Conservation (phyloP, 208 protist genomes). For the Leishmania aethiopica region DNA sequence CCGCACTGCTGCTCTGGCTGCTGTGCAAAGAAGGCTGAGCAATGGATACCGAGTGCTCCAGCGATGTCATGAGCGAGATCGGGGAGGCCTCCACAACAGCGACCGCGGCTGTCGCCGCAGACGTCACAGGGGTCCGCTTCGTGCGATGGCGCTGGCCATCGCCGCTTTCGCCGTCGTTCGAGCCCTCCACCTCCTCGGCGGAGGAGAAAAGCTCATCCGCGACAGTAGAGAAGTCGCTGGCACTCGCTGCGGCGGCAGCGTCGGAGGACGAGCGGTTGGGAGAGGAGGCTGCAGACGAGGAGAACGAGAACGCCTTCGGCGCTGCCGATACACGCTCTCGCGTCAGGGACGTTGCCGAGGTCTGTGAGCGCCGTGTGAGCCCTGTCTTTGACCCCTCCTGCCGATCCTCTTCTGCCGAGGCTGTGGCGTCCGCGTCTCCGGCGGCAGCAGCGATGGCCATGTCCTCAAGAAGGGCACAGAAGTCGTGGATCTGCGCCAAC, state of each 20-base stretch:
- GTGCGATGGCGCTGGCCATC: background rate
- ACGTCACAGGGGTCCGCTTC: background rate
- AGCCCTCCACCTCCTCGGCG: slow-evolving; percentile 21
- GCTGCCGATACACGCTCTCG: slow-evolving; percentile 12
- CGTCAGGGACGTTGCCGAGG: slow-evolving; percentile 15
- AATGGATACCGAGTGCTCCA: slow-evolving; percentile 8
- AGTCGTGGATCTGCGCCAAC: slow-evolving; percentile 22
- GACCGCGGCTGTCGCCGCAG: background rate
- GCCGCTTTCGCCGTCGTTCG: background rate
- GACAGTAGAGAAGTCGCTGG: slow-evolving; percentile 22
- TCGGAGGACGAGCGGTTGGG: slow-evolving; percentile 12
- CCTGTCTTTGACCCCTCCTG: background rate
- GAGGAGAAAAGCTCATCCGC: slow-evolving; percentile 26
- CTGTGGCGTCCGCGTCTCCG: slow-evolving; percentile 2
- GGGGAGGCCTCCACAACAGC: background rate
- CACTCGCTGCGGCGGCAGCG: slow-evolving; percentile 14
- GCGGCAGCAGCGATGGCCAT: background rate
- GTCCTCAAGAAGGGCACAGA: slow-evolving; percentile 25
- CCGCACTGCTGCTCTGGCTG: slow-evolving; percentile 9
- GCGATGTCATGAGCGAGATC: slow-evolving; percentile 6
- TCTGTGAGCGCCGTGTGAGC: background rate
- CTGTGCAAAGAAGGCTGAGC: background rate
- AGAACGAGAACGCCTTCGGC: background rate
- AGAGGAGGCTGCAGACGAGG: slow-evolving; percentile 11
- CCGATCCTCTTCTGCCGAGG: slow-evolving; percentile 8